Base-by-base conservation (phyloP, 2,329 filamentous ascomycete species). In the Emergomyces pasteurianus region DNA sequence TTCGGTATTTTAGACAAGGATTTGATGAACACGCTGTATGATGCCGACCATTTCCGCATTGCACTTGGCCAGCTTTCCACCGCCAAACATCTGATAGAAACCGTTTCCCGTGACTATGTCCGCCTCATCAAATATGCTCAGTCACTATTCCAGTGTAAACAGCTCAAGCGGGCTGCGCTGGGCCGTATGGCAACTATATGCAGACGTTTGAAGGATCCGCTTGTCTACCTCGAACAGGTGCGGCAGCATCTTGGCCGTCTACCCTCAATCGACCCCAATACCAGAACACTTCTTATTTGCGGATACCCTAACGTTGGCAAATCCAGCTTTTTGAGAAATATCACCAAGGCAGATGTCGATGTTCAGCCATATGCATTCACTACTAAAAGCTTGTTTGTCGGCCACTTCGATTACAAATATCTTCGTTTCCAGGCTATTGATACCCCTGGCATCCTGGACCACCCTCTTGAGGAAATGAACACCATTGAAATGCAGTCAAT, bases 401-500 rank as follows among this genome's bases (percentile, higher is more conserved):
- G 94, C 62, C 94, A 99, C 78, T 96, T 97, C 73, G 91, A 96
- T 77, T 95, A 95, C 81, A 96, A 96, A 78, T 94, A 92, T 78
- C 81, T 91, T 67, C 83, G 89, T 64, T 91, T 91, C 78, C 88
- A 92, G 78, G 92, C 91, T 34, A 96, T 99, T 68, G 94, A 99
- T 77, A 99, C 94, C 12, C 92, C 92, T n/a, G 94, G 94, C 81
- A 96, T 99, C 67, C 80, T 99, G 63, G 94, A 99, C 69, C 94
- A 99, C 74, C 92, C 92, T 42, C 84, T 99, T 9, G 94, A 97
- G 77, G 94, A 97, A 79, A 99, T 97, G 94, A 96, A 96, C 79
- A 97, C 94, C 3, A 99, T 99, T 72, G 94, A 99, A 78, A 97
- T 97, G 90, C 94, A 97, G 80, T 89, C 89, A 64, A 96, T 99